Base-by-base conservation (phyloP, 495 filamentous ascomycete genomes). In the Podospora fimiseda region DNA sequence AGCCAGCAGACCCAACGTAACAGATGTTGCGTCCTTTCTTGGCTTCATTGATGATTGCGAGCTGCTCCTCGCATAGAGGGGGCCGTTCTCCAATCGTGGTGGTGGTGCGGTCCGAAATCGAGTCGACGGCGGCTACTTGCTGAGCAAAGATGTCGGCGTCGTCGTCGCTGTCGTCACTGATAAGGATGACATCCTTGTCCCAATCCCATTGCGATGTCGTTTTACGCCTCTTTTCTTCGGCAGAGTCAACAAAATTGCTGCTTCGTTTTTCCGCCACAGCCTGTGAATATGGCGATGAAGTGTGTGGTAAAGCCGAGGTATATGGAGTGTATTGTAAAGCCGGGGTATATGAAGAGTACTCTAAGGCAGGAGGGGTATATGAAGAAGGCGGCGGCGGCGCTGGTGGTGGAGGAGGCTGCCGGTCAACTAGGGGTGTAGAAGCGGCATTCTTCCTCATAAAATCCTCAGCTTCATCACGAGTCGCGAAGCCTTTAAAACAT, bases 1-100 rank as follows among this genome's bases (percentile, higher is more conserved):
- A 77, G 1, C 82, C 82, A 3, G 81, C 82, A 0, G 78, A 78
- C 9, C 82, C 82, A 0, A 81, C 84, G 56, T 78, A 82, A 59
- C 84, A 85, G 8, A 84, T 76, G 45, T 85, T 85, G 11, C 52
- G 30, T 0, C 78, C 73, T 6, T 52, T 63, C 18, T 71, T 52
- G 11, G 80, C 79, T 6, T 79, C 59, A 2, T 76, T 58, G 2
- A 83, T 75, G 1, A 83, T 48, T 9, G 57, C 60, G 9, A 53
- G 55, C 52, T 84, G 79, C 53, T 80, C 78, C 7, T 60, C 56
- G 44, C 69, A 73, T 5, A 80, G 64, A 5, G 21, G 21, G 7
- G 44, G 44, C 5, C 5, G 27, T 11, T 33, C 6, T 5, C 6
- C 27, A 11, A 33, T 11, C 6, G 27, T 11, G 27, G 6, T 33